phyloP scores from a whole-genome alignment of 2,329 filamentous ascomycete species.

The Beauveria brongniartii region DNA sequence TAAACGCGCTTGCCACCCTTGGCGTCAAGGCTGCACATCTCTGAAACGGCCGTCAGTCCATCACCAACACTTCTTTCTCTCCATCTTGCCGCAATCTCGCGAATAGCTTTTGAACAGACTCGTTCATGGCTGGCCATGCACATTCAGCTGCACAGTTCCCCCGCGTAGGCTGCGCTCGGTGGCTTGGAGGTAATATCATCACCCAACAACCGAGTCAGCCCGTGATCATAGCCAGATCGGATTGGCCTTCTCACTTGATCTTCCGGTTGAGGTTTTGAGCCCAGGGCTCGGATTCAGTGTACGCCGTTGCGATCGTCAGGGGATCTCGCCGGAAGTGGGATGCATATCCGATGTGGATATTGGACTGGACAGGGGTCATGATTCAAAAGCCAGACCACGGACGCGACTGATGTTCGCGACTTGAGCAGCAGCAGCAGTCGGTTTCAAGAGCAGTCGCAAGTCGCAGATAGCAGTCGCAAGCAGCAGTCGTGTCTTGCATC shows the following conservation, averaged over 20 bases:
- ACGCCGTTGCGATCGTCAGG: no score
- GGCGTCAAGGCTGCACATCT: conserved; percentile 20
- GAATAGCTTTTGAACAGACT: no score
- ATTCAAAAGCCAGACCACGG: background rate
- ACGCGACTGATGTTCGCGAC: background rate
- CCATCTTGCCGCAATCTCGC: conserved; percentile 22
- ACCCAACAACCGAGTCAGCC: background rate
- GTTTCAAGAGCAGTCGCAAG: no score
- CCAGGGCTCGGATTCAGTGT: no score
- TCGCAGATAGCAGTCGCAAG: no score
- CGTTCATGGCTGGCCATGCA: no score
- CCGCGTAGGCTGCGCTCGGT: background rate
- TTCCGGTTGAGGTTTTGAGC: background rate
- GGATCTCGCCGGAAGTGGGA: background rate
- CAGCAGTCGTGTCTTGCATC: background rate
- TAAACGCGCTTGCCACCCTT: conserved; percentile 23
- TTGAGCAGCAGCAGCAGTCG: no score
- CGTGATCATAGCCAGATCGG: background rate
- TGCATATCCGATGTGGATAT: background rate
- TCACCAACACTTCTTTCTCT: conserved; percentile 19
- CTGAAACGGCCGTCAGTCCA: conserved; percentile 21
- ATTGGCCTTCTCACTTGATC: background rate
- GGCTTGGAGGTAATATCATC: background rate
- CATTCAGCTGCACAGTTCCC: background rate
- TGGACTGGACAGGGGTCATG: background rate